Evolutionary conservation across 2,329 filamentous ascomycete species (phyloP), one percentile per base, ranked within the genome.

Genomic region (Ceratocystis diversiconidia): DNA sequence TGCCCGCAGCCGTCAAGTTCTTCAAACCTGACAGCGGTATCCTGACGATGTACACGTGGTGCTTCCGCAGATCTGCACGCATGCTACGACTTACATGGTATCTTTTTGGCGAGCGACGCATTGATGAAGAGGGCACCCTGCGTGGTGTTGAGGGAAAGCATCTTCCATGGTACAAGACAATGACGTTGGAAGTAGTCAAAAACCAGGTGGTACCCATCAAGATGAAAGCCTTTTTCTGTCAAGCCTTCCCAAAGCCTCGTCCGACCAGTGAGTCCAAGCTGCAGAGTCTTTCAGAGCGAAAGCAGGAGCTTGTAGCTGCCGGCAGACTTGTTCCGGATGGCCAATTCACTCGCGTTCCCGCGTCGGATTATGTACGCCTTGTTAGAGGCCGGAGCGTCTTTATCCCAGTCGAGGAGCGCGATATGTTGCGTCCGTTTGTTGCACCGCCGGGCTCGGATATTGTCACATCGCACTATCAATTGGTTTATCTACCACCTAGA

Each of bases 321-420:
- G 61, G 61, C 4, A 43, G 59, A 30, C 74, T 95, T 66, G 72
- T 85, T 17, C 81, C 82, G 2, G 85, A 92, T 70, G 94, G 94
- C 4, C 84, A 81, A 66, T 97, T 92, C 73, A 92, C 96, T 28
- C 85, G 90, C 59, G 90, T 91, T n/a, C 94, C 94, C 10, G 92
- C 90, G 19, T 96, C 91, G 0, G 94, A 99, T 73, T 91, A 95
- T 73, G 89, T 96, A 69, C 90, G 95, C 72, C 92, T 97, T 44
- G 89, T 91, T 2, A 96, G 95, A 74, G 89, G 89, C 48, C 82
- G 81, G 60, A 78, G 80, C 17, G 92, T 96, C 2, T 97, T 99
- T 72, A 77, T 95, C 10, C 83, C 88, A 64, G 75, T 85, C 30
- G 87, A 91, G 68, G 77, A 84, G 52, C 41, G 43, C 8, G 46